A percentile compares a stretch with the other conserved stretches of the same genome.
These are phyloP conservation scores for Tulasnella calospora DNA, from an alignment of 768 basidiomycete species.

Conservation along the genomic window DNA sequence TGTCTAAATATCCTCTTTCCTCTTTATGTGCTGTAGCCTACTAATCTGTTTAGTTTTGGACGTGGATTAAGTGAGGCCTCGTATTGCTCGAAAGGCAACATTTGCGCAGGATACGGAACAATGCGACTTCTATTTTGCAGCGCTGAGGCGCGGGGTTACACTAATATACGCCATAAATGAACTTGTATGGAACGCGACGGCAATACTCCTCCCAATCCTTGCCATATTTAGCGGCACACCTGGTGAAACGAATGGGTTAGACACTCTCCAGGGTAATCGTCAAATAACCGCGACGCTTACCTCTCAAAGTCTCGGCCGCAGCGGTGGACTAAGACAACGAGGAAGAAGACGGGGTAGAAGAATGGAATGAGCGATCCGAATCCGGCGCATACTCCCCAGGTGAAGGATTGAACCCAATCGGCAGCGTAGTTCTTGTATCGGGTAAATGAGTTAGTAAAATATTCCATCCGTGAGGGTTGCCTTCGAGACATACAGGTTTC, in stretches of 20 bases:
- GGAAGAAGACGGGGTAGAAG: constrained; percentile 96
- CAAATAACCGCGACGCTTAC: constrained; percentile 38
- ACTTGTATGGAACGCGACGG: constrained; percentile 78
- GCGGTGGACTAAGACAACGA: constrained; percentile 85
- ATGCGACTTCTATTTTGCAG: constrained; percentile 6
- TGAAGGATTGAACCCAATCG: constrained; percentile 81
- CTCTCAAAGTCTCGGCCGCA: constrained; percentile 93
- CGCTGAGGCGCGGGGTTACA: neutral
- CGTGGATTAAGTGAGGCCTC: neutral
- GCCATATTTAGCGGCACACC: constrained; percentile 84
- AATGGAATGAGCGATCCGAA: constrained; percentile 79
- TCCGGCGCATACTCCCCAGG: constrained; percentile 78
- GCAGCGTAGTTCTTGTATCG: constrained; percentile 80
- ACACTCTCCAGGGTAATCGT: neutral
- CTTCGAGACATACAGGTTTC: constrained; percentile 64
- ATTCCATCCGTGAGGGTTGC: neutral
- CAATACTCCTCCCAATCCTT: constrained; percentile 94
- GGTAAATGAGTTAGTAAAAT: neutral
- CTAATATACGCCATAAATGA: constrained; percentile 82
- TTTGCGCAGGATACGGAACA: neutral
- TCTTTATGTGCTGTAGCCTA: neutral
- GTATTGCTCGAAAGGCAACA: neutral
- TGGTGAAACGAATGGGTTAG: constrained; percentile 32
- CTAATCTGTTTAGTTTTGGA: neutral
- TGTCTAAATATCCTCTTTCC: neutral